These are phyloP conservation scores for Zoysia pacifica DNA, from an alignment of 176 grass and related monocot species.

Conservation along the genomic window DNA sequence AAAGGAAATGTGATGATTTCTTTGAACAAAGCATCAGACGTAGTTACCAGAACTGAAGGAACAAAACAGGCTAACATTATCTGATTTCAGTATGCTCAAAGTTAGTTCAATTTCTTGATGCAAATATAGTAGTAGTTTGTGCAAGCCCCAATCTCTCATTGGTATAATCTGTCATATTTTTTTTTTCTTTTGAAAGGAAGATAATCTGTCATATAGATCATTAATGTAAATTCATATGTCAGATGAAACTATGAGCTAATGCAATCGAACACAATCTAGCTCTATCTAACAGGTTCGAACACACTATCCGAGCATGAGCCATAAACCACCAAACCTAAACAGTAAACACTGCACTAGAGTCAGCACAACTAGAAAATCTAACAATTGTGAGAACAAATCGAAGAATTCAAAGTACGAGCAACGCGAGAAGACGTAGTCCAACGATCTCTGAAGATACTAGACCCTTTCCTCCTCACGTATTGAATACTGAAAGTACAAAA, in stretches of 20 bases:
- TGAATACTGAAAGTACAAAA: too few species aligned
- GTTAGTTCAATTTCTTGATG: not conserved
- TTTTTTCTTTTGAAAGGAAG: too few species aligned
- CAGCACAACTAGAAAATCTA: not conserved
- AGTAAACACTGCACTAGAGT: not conserved
- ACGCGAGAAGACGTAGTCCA: not conserved
- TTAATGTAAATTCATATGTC: not conserved
- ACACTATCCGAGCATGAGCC: not conserved
- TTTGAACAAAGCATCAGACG: not conserved
- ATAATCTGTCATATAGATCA: not conserved
- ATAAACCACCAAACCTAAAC: conserved; percentile 5
- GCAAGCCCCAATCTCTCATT: too few species aligned
- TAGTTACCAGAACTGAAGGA: not conserved
- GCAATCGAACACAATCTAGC: not conserved
- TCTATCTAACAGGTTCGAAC: not conserved
- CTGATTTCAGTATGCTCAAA: not conserved
- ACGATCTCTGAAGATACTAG: not conserved
- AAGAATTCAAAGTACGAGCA: not conserved
- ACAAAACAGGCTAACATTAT: not conserved
- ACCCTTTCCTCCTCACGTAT: not conserved
- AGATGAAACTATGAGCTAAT: not conserved
- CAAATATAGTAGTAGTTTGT: too few species aligned
- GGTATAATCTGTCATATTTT: too few species aligned
- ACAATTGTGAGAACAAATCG: not conserved
- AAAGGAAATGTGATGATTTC: not conserved